Evolutionary conservation across 169 alveolate species (phyloP).

Genomic region (Ichthyophthirius multifiliis): DNA sequence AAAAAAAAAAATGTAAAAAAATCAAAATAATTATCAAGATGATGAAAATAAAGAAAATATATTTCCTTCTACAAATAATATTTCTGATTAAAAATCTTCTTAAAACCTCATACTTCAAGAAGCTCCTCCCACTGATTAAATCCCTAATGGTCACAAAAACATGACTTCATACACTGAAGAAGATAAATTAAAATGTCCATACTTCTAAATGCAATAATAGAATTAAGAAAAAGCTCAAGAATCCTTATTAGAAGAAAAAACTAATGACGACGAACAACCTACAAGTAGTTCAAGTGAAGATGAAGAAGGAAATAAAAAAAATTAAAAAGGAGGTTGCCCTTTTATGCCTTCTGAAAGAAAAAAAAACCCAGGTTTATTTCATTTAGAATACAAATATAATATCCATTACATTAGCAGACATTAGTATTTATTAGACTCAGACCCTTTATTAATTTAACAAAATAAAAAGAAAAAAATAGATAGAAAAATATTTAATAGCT

Average conservation of each 20-base stretch:
- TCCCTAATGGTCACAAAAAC: too few species aligned
- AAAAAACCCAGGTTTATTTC: conserved; percentile 27
- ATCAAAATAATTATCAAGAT: too few species aligned
- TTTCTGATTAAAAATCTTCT: too few species aligned
- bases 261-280: neutral
- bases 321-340: conserved; percentile 42
- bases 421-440: conserved; percentile 19
- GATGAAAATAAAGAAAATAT: too few species aligned
- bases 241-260: neutral
- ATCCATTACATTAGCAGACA: conserved; percentile 24
- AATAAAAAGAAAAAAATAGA: neutral
- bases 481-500: conserved; percentile 21
- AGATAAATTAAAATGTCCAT: neutral
- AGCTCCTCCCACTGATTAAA: too few species aligned
- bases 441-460: conserved; percentile 4
- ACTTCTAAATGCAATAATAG: neutral
- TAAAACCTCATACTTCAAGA: too few species aligned
- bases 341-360: conserved; percentile 33
- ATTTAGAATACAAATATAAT: conserved; percentile 12
- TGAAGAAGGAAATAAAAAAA: neutral
- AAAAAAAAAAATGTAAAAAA: too few species aligned
- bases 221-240: neutral
- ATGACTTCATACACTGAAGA: neutral
- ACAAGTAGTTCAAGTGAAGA: conserved; percentile 1
- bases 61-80: too few species aligned